These are phyloP conservation scores for Lizanozyma gosingica DNA, from an alignment of 1,139 yeast species.

Conservation along the genomic window DNA sequence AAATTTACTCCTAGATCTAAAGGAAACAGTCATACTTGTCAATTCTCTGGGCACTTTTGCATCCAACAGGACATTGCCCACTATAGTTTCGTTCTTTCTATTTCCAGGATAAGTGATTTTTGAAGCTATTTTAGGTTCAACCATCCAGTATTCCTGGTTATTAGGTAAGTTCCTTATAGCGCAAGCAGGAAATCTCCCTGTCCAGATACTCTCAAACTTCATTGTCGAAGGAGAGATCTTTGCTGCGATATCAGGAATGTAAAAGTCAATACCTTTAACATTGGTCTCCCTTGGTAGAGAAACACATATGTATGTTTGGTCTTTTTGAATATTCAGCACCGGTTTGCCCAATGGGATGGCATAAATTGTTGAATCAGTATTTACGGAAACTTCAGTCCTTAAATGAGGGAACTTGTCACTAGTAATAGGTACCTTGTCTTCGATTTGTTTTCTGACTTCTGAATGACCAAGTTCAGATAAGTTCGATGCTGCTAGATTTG, in stretches of 20 bases:
- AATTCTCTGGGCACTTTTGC: too few relatives aligned
- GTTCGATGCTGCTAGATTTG: constrained; percentile 14
- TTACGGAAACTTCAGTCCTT: constrained; percentile 8
- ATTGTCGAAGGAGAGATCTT: not conserved
- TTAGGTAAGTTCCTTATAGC: not conserved
- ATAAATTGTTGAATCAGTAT: constrained; percentile 15
- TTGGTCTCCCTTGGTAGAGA: not conserved
- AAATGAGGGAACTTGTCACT: constrained; percentile 22
- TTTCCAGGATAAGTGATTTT: not conserved
- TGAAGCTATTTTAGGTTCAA: not conserved
- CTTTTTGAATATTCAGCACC: not conserved
- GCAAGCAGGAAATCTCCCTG: not conserved
- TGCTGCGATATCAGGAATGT: not conserved
- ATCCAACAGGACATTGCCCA: too few relatives aligned
- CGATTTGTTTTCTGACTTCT: not conserved
- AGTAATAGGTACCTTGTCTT: not conserved
- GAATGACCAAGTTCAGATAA: not conserved
- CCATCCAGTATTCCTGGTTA: not conserved
- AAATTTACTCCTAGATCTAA: not conserved
- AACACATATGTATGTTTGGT: not conserved
- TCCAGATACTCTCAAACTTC: not conserved
- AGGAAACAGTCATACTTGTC: not conserved
- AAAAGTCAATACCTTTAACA: not conserved
- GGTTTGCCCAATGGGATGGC: constrained; percentile 14
- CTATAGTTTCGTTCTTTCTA: not conserved